Percentiles rank a stretch among this genome's conserved stretches.
Conservation (phyloP, 1,139 yeast genomes). For the Pichia sp. region DNA sequence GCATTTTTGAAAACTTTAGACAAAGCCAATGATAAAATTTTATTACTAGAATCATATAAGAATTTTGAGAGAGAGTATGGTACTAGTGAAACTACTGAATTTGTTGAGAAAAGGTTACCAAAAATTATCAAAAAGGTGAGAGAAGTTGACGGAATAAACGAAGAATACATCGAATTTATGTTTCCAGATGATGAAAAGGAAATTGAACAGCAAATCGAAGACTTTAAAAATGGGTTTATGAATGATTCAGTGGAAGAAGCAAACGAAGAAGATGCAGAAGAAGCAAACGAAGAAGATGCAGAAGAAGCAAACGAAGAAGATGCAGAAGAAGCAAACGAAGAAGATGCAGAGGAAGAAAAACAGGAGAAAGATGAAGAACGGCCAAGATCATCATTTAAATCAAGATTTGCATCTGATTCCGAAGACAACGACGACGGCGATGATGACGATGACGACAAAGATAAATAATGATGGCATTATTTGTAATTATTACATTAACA, state of each 20-base stretch:
- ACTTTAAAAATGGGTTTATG: conserved; percentile 28
- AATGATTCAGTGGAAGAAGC: conserved; percentile 52
- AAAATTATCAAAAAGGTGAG: conserved; percentile 44
- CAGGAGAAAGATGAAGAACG: background rate
- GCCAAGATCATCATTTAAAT: conserved; percentile 1
- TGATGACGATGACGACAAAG: background rate
- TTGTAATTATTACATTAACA: background rate
- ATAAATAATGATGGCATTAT: background rate
- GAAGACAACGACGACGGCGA: conserved; percentile 2
- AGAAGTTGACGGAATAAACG: conserved; percentile 39
- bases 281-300: background rate
- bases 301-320: conserved; percentile 41
- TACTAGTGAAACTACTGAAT: conserved; percentile 31
- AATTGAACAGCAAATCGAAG: conserved; percentile 16
- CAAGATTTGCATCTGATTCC: conserved; percentile 12
- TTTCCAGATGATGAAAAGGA: conserved; percentile 57
- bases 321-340: conserved; percentile 1
- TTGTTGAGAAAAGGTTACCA: conserved; percentile 50
- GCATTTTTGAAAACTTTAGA: conserved; percentile 46
- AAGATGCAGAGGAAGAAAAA: conserved; percentile 5
- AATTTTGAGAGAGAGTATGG: conserved; percentile 68
- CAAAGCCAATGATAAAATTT: conserved; percentile 33
- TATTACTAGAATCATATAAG: conserved; percentile 56
- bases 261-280: conserved; percentile 40
- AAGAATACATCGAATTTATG: conserved; percentile 56